phyloP scores from a whole-genome alignment of 1,284 basidiomycete genomes.

The Fomitiporia mediterranea region DNA sequence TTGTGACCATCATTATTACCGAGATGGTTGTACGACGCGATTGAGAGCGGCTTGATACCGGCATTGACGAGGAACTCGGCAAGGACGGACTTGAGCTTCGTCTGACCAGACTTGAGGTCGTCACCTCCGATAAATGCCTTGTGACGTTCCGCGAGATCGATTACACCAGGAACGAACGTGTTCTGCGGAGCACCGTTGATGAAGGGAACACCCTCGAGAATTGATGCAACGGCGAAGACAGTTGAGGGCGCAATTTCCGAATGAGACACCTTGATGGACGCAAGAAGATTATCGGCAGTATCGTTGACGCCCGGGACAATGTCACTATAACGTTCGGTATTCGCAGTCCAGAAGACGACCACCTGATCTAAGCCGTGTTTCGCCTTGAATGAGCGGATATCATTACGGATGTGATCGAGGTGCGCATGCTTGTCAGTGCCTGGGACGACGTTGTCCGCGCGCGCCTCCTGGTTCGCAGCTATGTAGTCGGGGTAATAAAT shows the following conservation, averaged over 20 bases:
- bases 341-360: constrained; percentile 96
- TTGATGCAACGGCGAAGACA: constrained; percentile 92
- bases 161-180: constrained; percentile 96
- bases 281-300: constrained; percentile 85
- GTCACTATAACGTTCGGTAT: constrained; percentile 97
- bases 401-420: constrained; percentile 86
- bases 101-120: constrained; percentile 95
- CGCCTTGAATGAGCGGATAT: constrained; percentile 92
- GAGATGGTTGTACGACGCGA: constrained; percentile 97
- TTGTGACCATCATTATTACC: constrained; percentile 98
- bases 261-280: constrained; percentile 81
- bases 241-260: constrained; percentile 94
- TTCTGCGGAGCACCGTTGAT: constrained; percentile 99
- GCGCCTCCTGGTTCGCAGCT: constrained; percentile 95
- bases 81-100: constrained; percentile 92
- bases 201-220: constrained; percentile 93
- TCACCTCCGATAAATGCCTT: constrained; percentile 96
- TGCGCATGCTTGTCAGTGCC: constrained; percentile 88
- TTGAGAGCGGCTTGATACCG: constrained; percentile 96
- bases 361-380: constrained; percentile 82
- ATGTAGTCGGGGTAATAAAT: constrained; percentile 97
- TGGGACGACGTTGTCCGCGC: constrained; percentile 89
- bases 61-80: constrained; percentile 99
- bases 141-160: constrained; percentile 87
- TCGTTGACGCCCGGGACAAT: constrained; percentile 95